phyloP scores from a whole-genome alignment of 169 alveolate genomes.

The Plasmodium inui region DNA sequence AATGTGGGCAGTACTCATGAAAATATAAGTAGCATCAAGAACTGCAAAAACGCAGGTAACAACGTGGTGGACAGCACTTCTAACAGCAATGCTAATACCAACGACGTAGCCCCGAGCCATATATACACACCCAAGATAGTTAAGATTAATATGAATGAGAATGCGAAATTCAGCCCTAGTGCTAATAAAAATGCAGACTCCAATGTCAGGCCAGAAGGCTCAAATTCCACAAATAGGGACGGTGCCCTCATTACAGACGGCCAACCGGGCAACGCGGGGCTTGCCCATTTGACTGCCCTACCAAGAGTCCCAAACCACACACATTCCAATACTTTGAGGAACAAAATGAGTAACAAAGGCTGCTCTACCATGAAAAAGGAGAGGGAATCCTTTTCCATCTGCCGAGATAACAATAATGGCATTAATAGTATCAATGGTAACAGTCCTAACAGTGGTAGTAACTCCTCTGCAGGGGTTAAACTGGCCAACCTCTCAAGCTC shows the following conservation, averaged over 20 bases:
- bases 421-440: not conserved
- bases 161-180: not conserved
- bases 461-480: not conserved
- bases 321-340: not conserved
- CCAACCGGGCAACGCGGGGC: not conserved
- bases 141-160: constrained; percentile 6
- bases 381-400: not conserved
- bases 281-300: not conserved
- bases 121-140: constrained; percentile 13
- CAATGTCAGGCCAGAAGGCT: not conserved
- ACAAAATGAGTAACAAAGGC: not conserved
- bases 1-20: not conserved
- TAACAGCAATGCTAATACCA: not conserved
- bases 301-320: not conserved
- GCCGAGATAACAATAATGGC: not conserved
- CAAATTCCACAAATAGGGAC: not conserved
- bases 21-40: not conserved
- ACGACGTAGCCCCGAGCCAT: not conserved
- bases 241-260: not conserved
- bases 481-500: not conserved
- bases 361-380: constrained; percentile 43
- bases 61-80: not conserved
- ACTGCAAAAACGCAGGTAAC: not conserved
- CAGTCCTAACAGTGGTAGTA: not conserved
- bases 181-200: not conserved